phyloP scores from a whole-genome alignment of 768 basidiomycete species.

The Cubamyces sp. region DNA sequence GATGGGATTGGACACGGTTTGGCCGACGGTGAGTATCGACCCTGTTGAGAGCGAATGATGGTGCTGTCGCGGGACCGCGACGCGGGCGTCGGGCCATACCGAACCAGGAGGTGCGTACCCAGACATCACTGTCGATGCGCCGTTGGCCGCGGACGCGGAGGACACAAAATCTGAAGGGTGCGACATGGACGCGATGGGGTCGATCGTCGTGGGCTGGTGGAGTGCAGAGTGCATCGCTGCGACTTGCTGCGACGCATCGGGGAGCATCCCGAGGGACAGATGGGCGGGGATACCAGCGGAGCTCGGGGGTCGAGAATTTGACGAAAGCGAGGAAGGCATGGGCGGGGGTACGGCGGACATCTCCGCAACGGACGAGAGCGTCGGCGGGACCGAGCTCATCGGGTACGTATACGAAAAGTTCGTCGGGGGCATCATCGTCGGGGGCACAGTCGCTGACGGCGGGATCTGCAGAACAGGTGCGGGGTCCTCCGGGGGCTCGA shows the following conservation, averaged over 20 bases:
- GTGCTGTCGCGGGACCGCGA: conserved; percentile 21
- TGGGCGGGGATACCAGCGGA: conserved; percentile 29
- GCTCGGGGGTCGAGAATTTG: conserved; percentile 32
- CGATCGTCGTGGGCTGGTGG: conserved; percentile 3
- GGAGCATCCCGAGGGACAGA: conserved; percentile 24
- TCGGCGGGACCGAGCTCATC: conserved; percentile 19
- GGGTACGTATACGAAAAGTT: conserved; percentile 33
- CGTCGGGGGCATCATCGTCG: conserved; percentile 27
- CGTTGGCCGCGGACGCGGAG: conserved; percentile 7
- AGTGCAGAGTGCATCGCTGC: conserved; percentile 15
- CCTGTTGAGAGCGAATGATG: conserved; percentile 30
- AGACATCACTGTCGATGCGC: conserved; percentile 18
- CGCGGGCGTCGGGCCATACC: conserved; percentile 25
- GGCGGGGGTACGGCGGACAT: conserved; percentile 35
- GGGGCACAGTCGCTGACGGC: conserved; percentile 19
- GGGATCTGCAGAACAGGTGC: conserved; percentile 32
- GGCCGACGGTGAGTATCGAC: conserved; percentile 20
- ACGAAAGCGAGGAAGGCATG: conserved; percentile 33
- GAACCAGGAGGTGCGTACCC: conserved; percentile 17
- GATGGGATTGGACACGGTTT: conserved; percentile 22
- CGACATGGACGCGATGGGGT: conserved; percentile 13
- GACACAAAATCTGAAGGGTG: conserved; percentile 15
- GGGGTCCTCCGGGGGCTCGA: conserved; percentile 51
- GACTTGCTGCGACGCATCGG: conserved; percentile 22
- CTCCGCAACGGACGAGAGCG: conserved; percentile 34